Evolutionary conservation across 371 early-diverging fungal species (phyloP).

Genomic region (Fennellomyces sp.): DNA sequence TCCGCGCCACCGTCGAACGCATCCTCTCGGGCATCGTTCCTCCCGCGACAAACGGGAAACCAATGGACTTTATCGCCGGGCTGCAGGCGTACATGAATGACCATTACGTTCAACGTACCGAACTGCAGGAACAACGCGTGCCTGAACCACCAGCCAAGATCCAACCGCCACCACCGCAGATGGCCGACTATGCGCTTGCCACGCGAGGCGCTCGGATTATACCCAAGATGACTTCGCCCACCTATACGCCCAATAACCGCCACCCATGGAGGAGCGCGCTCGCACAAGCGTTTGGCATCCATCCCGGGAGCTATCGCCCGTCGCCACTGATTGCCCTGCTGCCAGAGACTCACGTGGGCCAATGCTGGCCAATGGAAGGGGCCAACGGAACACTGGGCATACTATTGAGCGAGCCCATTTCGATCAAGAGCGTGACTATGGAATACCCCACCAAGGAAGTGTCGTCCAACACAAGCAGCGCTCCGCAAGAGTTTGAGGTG

Average conservation of each 20-base stretch:
- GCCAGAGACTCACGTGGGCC: slow-evolving; percentile 59
- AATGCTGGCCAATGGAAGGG: slow-evolving; percentile 80
- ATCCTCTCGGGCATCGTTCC: not conserved
- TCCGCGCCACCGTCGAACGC: not conserved
- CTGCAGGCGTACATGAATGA: not conserved
- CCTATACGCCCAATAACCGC: slow-evolving; percentile 26
- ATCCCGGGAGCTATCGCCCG: not conserved
- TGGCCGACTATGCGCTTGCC: slow-evolving; percentile 67
- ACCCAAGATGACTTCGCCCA: slow-evolving; percentile 56
- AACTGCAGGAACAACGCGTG: slow-evolving; percentile 2
- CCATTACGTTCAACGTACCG: not conserved
- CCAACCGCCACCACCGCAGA: not conserved
- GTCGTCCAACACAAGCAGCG: slow-evolving; percentile 57
- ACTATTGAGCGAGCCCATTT: slow-evolving; percentile 55
- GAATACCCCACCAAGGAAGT: slow-evolving; percentile 64
- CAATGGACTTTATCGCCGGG: not conserved
- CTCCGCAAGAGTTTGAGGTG: slow-evolving; percentile 69
- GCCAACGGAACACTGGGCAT: slow-evolving; percentile 64
- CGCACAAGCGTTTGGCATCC: not conserved
- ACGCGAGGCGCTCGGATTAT: slow-evolving; percentile 68
- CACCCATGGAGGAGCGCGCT: not conserved
- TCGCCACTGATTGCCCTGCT: slow-evolving; percentile 51
- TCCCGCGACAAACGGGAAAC: not conserved
- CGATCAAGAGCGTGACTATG: slow-evolving; percentile 63
- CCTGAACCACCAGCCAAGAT: too few relatives aligned